phyloP scores from a whole-genome alignment of 495 filamentous ascomycete genomes.

The Peziza echinospora region DNA sequence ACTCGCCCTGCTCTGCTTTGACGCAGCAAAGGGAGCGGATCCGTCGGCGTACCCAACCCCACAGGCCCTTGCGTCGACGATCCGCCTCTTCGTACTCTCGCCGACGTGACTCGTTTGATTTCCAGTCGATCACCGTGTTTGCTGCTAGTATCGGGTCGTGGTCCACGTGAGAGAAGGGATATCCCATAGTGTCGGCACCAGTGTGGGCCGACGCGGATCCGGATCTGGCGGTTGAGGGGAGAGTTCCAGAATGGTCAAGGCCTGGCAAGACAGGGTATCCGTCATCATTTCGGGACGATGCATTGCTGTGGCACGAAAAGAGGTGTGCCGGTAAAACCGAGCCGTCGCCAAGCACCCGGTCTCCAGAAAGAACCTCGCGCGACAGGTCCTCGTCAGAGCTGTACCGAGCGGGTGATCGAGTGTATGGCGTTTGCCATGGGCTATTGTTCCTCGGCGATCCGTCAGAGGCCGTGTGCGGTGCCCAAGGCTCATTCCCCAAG shows the following conservation, averaged over 20 bases:
- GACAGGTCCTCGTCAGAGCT: not conserved
- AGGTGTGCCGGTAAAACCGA: not conserved
- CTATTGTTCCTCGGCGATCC: not conserved
- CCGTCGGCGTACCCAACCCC: slow-evolving; percentile 8
- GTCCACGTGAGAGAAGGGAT: not conserved
- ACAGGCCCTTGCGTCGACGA: not conserved
- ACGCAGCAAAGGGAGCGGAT: slow-evolving; percentile 7
- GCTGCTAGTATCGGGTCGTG: slow-evolving; percentile 4
- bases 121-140: slow-evolving; percentile 17
- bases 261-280: not conserved
- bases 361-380: not conserved
- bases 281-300: not conserved
- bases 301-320: not conserved
- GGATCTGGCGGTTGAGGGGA: not conserved
- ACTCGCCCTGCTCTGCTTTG: slow-evolving; percentile 4
- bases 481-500: not conserved
- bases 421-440: not conserved
- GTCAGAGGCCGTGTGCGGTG: not conserved
- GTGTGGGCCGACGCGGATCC: not conserved
- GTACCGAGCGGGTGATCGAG: not conserved
- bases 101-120: slow-evolving; percentile 12
- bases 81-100: slow-evolving; percentile 16
- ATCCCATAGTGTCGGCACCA: not conserved
- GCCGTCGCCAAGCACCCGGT: not conserved
- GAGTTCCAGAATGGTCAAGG: too few relatives aligned